These are phyloP conservation scores for Entonaema liquescens DNA, from an alignment of 495 filamentous ascomycete species.

Conservation along the genomic window DNA sequence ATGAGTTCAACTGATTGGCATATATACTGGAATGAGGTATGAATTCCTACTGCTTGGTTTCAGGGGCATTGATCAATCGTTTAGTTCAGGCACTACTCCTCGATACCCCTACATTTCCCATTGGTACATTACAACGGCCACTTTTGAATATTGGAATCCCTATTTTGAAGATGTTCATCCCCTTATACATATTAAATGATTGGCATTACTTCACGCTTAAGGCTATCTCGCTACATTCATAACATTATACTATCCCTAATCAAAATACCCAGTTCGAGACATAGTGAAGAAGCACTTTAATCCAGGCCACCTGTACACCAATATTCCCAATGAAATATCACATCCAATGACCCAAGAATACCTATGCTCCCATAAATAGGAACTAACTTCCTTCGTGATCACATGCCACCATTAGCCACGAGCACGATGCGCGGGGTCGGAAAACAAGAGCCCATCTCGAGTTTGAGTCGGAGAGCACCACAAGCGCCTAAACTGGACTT, in stretches of 20 bases:
- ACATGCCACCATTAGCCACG: neutral
- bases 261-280: too few species aligned
- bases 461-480: neutral
- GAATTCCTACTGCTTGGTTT: neutral
- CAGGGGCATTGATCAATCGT: neutral
- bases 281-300: too few species aligned
- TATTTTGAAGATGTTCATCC: too few species aligned
- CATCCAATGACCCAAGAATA: too few species aligned
- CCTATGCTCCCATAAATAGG: neutral
- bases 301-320: too few species aligned
- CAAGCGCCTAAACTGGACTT: neutral
- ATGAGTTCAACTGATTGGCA: neutral
- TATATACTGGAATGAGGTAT: neutral
- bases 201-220: too few species aligned
- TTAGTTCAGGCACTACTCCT: neutral
- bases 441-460: neutral
- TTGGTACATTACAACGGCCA: too few species aligned
- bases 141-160: too few species aligned
- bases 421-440: neutral
- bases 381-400: neutral
- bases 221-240: too few species aligned
- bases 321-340: too few species aligned
- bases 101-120: neutral
- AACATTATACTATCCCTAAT: too few species aligned
- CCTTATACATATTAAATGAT: too few species aligned